phyloP scores from a whole-genome alignment of 352 stramenopile species.

The Sclerospora graminicola region DNA sequence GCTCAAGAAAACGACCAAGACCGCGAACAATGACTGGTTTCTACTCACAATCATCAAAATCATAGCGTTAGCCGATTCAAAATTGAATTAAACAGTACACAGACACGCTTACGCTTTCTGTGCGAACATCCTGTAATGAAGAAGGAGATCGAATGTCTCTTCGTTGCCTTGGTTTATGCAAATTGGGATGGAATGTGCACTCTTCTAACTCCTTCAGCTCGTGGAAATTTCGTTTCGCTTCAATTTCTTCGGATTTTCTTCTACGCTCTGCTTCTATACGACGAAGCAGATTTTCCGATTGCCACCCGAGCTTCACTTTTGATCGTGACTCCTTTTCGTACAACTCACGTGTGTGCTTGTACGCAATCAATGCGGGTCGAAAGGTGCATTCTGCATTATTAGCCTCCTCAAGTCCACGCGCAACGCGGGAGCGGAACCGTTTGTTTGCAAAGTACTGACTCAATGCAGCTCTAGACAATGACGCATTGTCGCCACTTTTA shows the following conservation, averaged over 20 bases:
- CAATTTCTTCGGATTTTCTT: constrained; percentile 43
- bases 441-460: no score
- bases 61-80: not conserved
- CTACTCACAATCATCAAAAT: constrained; percentile 1
- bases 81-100: not conserved
- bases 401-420: no score
- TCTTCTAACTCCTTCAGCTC: constrained; percentile 62
- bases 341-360: no score
- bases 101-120: constrained; percentile 7
- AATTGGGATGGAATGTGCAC: constrained; percentile 76
- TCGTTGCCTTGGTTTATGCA: constrained; percentile 12
- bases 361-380: no score
- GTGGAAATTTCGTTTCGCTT: constrained; percentile 43
- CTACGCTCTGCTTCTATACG: constrained; percentile 52
- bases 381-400: no score
- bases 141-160: constrained; percentile 16
- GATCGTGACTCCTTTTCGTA: constrained; percentile 15
- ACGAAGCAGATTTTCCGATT: constrained; percentile 56
- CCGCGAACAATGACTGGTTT: constrained; percentile 68
- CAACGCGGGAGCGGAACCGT: no score
- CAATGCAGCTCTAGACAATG: no score
- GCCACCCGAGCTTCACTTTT: constrained; percentile 27
- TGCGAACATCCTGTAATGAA: not conserved
- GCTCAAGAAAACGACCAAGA: constrained; percentile 66
- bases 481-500: no score